Conservation (phyloP, 2,329 filamentous ascomycete species). For the Blastomyces percursus region DNA sequence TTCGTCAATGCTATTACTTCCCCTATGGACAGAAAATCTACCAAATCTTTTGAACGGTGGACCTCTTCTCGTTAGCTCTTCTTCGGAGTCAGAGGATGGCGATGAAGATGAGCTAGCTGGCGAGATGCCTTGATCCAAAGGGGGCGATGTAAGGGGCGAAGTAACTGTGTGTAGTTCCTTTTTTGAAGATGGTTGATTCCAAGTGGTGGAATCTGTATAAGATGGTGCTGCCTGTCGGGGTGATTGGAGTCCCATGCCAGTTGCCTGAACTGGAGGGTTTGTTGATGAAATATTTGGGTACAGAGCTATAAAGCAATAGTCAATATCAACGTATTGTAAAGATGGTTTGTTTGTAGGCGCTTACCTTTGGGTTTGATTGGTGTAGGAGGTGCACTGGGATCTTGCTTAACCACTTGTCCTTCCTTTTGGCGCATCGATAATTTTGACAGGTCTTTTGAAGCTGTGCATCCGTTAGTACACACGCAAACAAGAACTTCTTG, state of each 20-base stretch:
- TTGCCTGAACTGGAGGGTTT: slow-evolving; percentile 17
- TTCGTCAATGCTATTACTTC: slow-evolving; percentile 22
- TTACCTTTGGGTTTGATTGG: slow-evolving; percentile 13
- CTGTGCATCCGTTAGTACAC: slow-evolving; percentile 17
- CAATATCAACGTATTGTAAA: not conserved
- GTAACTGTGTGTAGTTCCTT: slow-evolving; percentile 18
- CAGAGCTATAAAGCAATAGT: slow-evolving; percentile 18
- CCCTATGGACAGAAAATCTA: slow-evolving; percentile 24
- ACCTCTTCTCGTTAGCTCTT: slow-evolving; percentile 18
- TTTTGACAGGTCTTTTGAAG: slow-evolving; percentile 30
- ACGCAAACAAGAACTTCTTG: not conserved
- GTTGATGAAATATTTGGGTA: slow-evolving; percentile 20
- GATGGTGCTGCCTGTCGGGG: slow-evolving; percentile 20
- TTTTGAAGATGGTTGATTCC: slow-evolving; percentile 18
- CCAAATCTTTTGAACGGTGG: slow-evolving; percentile 30
- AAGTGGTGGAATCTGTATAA: slow-evolving; percentile 16
- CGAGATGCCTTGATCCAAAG: slow-evolving; percentile 18
- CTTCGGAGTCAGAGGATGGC: slow-evolving; percentile 24
- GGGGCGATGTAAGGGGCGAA: slow-evolving; percentile 22
- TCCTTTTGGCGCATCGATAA: slow-evolving; percentile 30
- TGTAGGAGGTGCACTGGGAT: slow-evolving; percentile 17
- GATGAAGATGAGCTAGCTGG: slow-evolving; percentile 19
- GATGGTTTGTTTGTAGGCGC: not conserved
- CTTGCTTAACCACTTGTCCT: slow-evolving; percentile 14
- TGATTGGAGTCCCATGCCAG: slow-evolving; percentile 14